phyloP scores from a whole-genome alignment of 2,329 filamentous ascomycete genomes.

The Zasmidium cellare region DNA sequence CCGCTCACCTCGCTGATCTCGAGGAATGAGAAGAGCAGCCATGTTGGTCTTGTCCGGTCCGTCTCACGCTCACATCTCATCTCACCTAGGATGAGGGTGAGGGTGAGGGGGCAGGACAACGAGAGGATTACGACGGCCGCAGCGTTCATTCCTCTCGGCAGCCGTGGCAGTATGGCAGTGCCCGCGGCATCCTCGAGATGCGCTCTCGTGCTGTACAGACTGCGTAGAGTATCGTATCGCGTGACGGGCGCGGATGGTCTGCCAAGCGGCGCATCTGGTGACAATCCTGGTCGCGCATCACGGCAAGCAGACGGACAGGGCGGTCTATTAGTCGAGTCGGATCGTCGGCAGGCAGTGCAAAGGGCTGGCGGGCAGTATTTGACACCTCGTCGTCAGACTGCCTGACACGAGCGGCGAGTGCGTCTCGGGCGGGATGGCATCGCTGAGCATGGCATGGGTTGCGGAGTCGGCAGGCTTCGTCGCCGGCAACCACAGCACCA shows the following conservation, averaged over 20 bases:
- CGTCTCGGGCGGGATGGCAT: not conserved
- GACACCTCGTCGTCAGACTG: not conserved
- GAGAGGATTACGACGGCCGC: not conserved
- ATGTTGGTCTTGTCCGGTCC: not conserved
- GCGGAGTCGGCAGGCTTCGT: not conserved
- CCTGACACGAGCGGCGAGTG: slow-evolving; percentile 15
- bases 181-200: not conserved
- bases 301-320: slow-evolving; percentile 3
- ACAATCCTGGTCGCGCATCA: slow-evolving; percentile 14
- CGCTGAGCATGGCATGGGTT: not conserved
- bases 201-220: no score
- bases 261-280: slow-evolving; percentile 2
- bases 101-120: not conserved
- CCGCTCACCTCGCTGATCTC: no score
- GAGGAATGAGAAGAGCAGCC: not conserved
- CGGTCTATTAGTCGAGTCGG: slow-evolving; percentile 11
- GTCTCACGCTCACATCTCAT: not conserved
- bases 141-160: not conserved
- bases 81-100: not conserved
- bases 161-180: not conserved
- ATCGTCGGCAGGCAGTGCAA: slow-evolving; percentile 7
- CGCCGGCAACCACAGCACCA: no score
- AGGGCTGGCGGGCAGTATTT: not conserved
- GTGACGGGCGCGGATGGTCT: not conserved
- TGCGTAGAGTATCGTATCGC: no score